phyloP scores from a whole-genome alignment of 2,329 filamentous ascomycete genomes.

The Paecilomyces niveus region DNA sequence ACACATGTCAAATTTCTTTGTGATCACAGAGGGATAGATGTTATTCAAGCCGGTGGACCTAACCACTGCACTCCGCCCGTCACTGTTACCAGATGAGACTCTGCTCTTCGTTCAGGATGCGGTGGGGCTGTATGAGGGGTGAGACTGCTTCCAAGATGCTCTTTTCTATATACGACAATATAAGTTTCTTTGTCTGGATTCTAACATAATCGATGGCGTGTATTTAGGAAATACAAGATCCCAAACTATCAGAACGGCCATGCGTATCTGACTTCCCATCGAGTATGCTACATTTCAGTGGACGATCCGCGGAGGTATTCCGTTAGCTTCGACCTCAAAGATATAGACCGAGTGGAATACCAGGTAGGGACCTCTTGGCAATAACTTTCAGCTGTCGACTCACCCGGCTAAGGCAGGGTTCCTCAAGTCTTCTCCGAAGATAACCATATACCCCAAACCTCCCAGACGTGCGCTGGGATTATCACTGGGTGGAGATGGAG shows the following conservation, averaged over 20 bases:
- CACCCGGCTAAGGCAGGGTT: slow-evolving; percentile 64
- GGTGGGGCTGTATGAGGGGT: slow-evolving; percentile 97
- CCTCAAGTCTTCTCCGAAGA: slow-evolving; percentile 87
- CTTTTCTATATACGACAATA: slow-evolving; percentile 1
- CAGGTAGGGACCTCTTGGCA: slow-evolving; percentile 51
- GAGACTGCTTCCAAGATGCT: slow-evolving; percentile 30
- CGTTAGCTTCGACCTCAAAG: slow-evolving; percentile 77
- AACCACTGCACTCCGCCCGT: slow-evolving; percentile 90
- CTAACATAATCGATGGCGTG: not conserved
- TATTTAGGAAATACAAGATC: slow-evolving; percentile 80
- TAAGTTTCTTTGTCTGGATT: not conserved
- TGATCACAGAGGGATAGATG: slow-evolving; percentile 61
- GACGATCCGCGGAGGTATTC: slow-evolving; percentile 78
- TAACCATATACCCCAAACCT: slow-evolving; percentile 80
- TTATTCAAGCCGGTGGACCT: slow-evolving; percentile 94
- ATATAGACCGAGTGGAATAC: slow-evolving; percentile 84
- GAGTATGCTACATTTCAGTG: slow-evolving; percentile 90
- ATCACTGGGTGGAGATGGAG: slow-evolving; percentile 48
- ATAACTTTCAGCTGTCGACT: slow-evolving; percentile 4
- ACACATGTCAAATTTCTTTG: slow-evolving; percentile 2
- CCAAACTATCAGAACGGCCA: slow-evolving; percentile 91
- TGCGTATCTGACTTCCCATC: slow-evolving; percentile 92
- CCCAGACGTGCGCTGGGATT: slow-evolving; percentile 53
- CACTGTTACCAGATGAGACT: slow-evolving; percentile 86
- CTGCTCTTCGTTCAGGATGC: slow-evolving; percentile 95